These are phyloP conservation scores for Lasiodiplodia sp. DNA, from an alignment of 2,329 filamentous ascomycete genomes.

Conservation along the genomic window DNA sequence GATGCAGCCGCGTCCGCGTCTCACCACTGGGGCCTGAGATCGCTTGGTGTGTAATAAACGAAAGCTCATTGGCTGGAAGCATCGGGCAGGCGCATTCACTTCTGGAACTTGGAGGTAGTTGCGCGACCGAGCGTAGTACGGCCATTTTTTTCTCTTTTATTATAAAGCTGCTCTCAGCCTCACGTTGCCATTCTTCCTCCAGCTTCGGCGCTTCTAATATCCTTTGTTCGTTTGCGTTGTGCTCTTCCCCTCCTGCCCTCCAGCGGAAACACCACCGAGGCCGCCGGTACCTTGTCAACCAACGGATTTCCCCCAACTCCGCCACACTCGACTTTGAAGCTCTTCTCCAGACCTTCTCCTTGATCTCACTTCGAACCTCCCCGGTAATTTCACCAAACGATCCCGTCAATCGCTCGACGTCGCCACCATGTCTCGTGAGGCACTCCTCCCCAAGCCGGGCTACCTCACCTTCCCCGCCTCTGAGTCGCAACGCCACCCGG, in stretches of 20 bases:
- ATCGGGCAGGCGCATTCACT: background rate
- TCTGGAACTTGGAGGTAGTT: background rate
- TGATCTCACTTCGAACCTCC: background rate
- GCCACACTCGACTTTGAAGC: background rate
- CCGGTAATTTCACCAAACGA: background rate
- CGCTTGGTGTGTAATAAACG: conserved; percentile 3
- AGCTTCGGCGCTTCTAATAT: background rate
- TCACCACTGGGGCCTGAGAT: conserved; percentile 10
- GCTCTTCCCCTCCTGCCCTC: background rate
- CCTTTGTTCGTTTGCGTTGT: background rate
- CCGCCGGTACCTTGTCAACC: background rate
- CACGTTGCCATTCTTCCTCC: background rate
- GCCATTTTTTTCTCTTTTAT: background rate
- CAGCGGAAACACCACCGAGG: conserved; percentile 17
- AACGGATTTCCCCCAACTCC: conserved; percentile 6
- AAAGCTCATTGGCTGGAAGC: background rate
- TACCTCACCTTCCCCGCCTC: conserved; percentile 22
- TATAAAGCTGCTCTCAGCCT: background rate
- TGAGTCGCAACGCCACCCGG: conserved; percentile 25
- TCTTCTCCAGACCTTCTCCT: background rate
- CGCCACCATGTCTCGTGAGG: conserved; percentile 19
- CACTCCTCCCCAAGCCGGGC: conserved; percentile 21
- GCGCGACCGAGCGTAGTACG: background rate
- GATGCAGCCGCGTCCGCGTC: conserved; percentile 1
- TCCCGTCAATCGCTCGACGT: background rate